Evolutionary conservation across 2,329 filamentous ascomycete species (phyloP), one percentile per base, ranked within the genome.

Genomic region (Didymella segeticola): DNA sequence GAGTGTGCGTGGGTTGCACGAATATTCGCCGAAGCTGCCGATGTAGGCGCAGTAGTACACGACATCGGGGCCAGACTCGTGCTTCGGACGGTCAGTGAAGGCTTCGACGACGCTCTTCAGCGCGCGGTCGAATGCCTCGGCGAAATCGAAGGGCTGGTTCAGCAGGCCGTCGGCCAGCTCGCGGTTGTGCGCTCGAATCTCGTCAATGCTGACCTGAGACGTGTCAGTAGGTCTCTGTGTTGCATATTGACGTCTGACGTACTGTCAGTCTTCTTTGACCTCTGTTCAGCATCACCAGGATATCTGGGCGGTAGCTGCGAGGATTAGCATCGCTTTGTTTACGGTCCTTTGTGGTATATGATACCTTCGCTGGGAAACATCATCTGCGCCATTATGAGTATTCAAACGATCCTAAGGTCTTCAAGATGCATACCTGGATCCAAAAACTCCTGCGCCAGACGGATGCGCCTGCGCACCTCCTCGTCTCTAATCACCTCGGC

Each of bases 21-120:
- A 85, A 73, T 91, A 95, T 72, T 97, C 88, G 62, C 96, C 95
- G 72, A 99, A 99, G 72, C 91, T 96, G 62, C 95, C 95, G 49
- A 93, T 86, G 79, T 91, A 98, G n/a, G 95, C 95, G 70, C 95
- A 97, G 75, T 99, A 98, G 78, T 96, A 99, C 66, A 83, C 77
- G 57, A 87, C 86, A 72, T 97, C 93, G 25, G 89, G 86, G 36
- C 86, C 83, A 1, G 86, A 87, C 75, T 96, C 91, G 63, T 89
- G 87, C 2, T 88, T 83, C 2, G 91, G 86, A 33, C 90, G 86
- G 66, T 89, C 86, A 10, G 89, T 87, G 26, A 96, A 80, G 2
- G 91, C 89, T 70, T 89, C 85, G 60, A 98, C 88, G 46, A 97
- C 89, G 60, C 95, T 87, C 72, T 95, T 96, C 57, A 99, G 84